These are phyloP conservation scores for Dactylonectria macrodidyma DNA, from an alignment of 2,329 filamentous ascomycete genomes.

Conservation along the genomic window DNA sequence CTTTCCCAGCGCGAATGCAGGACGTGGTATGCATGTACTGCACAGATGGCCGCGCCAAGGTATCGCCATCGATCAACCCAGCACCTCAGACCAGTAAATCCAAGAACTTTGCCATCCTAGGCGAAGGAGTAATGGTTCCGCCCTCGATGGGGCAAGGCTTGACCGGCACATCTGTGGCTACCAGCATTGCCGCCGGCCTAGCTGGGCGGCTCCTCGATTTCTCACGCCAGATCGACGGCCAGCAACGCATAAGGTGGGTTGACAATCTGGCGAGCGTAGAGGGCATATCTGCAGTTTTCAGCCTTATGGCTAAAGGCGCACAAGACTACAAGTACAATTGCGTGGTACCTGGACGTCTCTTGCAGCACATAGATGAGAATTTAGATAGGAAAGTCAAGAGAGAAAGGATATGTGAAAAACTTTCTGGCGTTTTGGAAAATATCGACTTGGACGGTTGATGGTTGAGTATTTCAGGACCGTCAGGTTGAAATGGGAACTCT, in stretches of 20 bases:
- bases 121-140: slow-evolving; percentile 16
- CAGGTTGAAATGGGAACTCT: not conserved
- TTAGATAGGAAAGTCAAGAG: not conserved
- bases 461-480: not conserved
- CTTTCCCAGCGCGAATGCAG: slow-evolving; percentile 28
- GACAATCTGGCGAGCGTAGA: slow-evolving; percentile 16
- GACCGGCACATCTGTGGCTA: slow-evolving; percentile 24
- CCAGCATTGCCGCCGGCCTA: slow-evolving; percentile 20
- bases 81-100: slow-evolving; percentile 12
- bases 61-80: slow-evolving; percentile 25
- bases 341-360: slow-evolving; percentile 14
- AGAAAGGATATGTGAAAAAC: slow-evolving; percentile 25
- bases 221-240: slow-evolving; percentile 20
- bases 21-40: slow-evolving; percentile 29
- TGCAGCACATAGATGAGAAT: slow-evolving; percentile 23
- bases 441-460: slow-evolving; percentile 20
- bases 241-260: slow-evolving; percentile 9
- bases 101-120: slow-evolving; percentile 31
- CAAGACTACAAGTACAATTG: slow-evolving; percentile 25
- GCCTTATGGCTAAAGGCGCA: slow-evolving; percentile 24
- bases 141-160: slow-evolving; percentile 1
- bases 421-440: slow-evolving; percentile 23
- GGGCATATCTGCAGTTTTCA: slow-evolving; percentile 19
- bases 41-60: slow-evolving; percentile 20
- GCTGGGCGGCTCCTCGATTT: slow-evolving; percentile 29